Evolutionary conservation across 306 rosid species (phyloP).

Genomic region (Castanea crenata): DNA sequence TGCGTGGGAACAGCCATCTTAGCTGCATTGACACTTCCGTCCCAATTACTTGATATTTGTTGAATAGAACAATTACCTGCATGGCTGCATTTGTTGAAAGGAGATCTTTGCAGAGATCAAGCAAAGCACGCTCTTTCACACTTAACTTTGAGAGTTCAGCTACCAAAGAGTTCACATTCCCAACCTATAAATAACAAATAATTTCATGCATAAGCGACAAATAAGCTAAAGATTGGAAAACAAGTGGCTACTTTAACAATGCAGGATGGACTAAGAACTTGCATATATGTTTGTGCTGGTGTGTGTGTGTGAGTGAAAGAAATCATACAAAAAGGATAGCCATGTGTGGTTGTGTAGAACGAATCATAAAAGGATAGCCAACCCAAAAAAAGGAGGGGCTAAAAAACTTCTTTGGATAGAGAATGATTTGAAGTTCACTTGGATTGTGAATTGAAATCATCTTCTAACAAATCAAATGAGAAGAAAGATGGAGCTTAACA

Average conservation of each 20-base stretch:
- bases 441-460: background rate
- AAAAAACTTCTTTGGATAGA: background rate
- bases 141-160: constrained; percentile 59
- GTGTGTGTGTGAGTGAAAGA: too few relatives aligned
- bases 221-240: background rate
- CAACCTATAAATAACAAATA: constrained; percentile 61
- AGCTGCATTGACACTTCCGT: too few relatives aligned
- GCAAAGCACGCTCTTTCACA: constrained; percentile 74
- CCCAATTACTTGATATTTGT: background rate
- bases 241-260: background rate
- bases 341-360: background rate
- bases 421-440: background rate
- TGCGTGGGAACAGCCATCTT: background rate
- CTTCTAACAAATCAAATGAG: background rate
- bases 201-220: constrained; percentile 18
- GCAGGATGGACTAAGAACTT: background rate
- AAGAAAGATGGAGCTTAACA: background rate
- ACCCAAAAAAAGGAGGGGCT: background rate
- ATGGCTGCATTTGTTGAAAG: constrained; percentile 63
- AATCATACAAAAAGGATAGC: too few relatives aligned
- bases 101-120: constrained; percentile 67
- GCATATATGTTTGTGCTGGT: too few relatives aligned
- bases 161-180: constrained; percentile 57
- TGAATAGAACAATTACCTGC: constrained; percentile 54
- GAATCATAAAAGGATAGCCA: background rate